Evolutionary conservation across 495 filamentous ascomycete genomes (phyloP).

Genomic region (Saxophila tyrrhenica): DNA sequence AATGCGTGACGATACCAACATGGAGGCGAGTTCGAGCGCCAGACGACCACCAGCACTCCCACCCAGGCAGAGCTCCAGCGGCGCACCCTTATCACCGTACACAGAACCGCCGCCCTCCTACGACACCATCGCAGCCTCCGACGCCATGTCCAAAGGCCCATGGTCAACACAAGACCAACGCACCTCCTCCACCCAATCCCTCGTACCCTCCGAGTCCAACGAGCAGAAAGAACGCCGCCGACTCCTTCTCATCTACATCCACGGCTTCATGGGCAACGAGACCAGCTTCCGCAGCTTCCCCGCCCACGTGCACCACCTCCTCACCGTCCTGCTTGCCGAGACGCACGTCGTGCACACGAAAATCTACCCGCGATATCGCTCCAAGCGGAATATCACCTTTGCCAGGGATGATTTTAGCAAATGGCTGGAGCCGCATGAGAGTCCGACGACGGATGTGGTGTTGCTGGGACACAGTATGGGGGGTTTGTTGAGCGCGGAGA

Average conservation of each 20-base stretch:
- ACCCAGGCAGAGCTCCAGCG: not conserved
- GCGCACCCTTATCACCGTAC: not conserved
- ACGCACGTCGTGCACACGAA: constrained; percentile 78
- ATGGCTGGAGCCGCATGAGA: constrained; percentile 75
- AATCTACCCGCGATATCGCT: constrained; percentile 85
- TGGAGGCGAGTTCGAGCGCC: not conserved
- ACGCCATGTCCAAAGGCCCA: not conserved
- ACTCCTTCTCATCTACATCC: constrained; percentile 69
- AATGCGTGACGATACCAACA: not conserved
- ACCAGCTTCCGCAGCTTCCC: constrained; percentile 81
- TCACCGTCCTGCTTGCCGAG: constrained; percentile 55
- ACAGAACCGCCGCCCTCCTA: constrained; percentile 10
- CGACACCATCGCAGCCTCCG: not conserved
- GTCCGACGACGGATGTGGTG: constrained; percentile 62
- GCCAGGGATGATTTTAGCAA: constrained; percentile 69
- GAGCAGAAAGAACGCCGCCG: constrained; percentile 40
- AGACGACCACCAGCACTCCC: not conserved
- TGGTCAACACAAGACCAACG: constrained; percentile 43
- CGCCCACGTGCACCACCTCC: constrained; percentile 68
- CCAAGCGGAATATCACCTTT: constrained; percentile 58
- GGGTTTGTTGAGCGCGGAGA: constrained; percentile 70
- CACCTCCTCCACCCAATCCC: constrained; percentile 52
- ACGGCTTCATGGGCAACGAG: constrained; percentile 83
- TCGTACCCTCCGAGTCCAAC: constrained; percentile 39
- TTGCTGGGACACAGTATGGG: constrained; percentile 87